phyloP scores from a whole-genome alignment of 192 early-diverging fungal species.

The Obelidium mucronatum region DNA sequence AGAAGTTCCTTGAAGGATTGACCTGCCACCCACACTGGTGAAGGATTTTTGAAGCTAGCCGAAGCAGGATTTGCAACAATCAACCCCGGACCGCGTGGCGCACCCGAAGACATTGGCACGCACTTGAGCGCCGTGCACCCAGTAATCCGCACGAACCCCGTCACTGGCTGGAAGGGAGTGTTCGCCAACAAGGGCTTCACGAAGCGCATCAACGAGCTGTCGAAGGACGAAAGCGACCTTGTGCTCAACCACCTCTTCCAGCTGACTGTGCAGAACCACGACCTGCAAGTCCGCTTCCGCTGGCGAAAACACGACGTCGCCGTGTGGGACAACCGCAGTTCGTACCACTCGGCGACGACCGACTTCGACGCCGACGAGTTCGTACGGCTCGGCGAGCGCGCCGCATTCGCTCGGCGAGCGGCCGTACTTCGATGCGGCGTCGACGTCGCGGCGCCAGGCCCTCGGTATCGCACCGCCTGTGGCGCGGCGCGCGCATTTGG shows the following conservation, averaged over 20 bases:
- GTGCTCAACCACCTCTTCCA: not conserved
- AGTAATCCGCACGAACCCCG: no score
- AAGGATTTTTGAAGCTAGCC: not conserved
- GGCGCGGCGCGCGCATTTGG: not conserved
- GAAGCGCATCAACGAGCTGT: conserved; percentile 61
- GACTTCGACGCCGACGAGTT: conserved; percentile 39
- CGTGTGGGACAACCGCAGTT: conserved; percentile 55
- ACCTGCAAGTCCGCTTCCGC: conserved; percentile 43
- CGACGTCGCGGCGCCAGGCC: conserved; percentile 1
- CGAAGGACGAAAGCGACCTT: no score
- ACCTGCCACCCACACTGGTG: conserved; percentile 58
- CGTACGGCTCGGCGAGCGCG: conserved; percentile 42
- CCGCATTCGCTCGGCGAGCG: conserved; percentile 42
- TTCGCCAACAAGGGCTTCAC: conserved; percentile 68
- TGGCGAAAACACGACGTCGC: conserved; percentile 49
- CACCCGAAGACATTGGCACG: conserved; percentile 16
- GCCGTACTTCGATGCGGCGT: conserved; percentile 38
- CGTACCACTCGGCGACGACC: conserved; percentile 45
- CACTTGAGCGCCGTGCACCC: conserved; percentile 37
- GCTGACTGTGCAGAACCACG: conserved; percentile 18
- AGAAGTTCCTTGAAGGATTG: conserved; percentile 64
- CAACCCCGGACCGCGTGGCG: conserved; percentile 10
- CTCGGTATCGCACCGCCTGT: no score
- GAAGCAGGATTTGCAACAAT: not conserved
- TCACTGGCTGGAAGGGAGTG: conserved; percentile 72